Evolutionary conservation across 306 rosid species (phyloP), one percentile per base, ranked within the genome.

Genomic region (Medicago ruthenica): DNA sequence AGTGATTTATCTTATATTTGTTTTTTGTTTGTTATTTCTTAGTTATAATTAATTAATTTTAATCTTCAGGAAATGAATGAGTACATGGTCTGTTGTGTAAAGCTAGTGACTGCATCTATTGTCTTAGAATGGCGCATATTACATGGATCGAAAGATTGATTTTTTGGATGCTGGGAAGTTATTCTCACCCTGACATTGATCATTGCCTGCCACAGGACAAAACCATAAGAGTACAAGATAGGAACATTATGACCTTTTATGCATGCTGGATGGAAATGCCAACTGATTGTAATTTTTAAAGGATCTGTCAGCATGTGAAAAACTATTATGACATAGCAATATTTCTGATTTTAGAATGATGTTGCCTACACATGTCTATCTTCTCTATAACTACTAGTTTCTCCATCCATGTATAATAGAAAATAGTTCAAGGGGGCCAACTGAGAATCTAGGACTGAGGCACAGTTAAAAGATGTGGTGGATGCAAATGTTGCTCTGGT

Each of bases 271-370:
- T 72, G 57, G 64, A 68, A 77, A 44, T 22, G 79, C 50, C 21
- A 61, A 70, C 62, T 27, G 76, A 59, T 37, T 76, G 59, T 48
- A 65, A 22, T 36, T 55, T 71, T 54, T 27, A 2, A 44, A 70
- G 22, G 66, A 37, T 64, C 44, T 75, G 60, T 75, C 67, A 57
- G 77, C 81, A 45, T 47, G 20, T 66, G 81, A 75, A 75, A 57
- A 39, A 15, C 70, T 76, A 48, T 58, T 76, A 66, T 45, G 41
- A 8, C 48, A 64, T 31, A n/a, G 40, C 53, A 57, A 80, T 72
- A 18, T 67, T 50, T 80, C 62, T 44, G 22, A 24, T 74, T 78
- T 34, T 53, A 54, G 70, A 57, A 50, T n/a, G 47, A 45, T 67
- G 77, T 50, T 59, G 41, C 64, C 69, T 71, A 41, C 67, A 3